Percentiles rank a stretch among this genome's conserved stretches.
phyloP scores from a whole-genome alignment of 1,284 basidiomycete species.

The Cutaneotrichosporon daszewskae region DNA sequence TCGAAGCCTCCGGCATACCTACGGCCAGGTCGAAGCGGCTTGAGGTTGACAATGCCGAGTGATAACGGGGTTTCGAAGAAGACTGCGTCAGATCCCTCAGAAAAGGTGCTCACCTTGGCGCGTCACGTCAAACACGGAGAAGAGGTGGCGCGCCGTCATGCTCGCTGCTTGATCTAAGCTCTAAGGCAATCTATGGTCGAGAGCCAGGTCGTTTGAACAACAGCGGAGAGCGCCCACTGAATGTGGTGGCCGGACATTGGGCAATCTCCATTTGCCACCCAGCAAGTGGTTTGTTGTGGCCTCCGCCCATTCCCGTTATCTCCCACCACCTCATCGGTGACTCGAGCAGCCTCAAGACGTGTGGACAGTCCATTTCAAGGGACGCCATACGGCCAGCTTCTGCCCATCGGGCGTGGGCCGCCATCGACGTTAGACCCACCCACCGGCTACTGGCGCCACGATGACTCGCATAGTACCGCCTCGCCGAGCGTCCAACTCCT shows the following conservation, averaged over 20 bases:
- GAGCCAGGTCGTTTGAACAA: not conserved
- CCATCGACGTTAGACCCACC: too few species aligned
- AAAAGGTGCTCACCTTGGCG: slow-evolving; percentile 52
- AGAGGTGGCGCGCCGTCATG: slow-evolving; percentile 47
- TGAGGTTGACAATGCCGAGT: slow-evolving; percentile 84
- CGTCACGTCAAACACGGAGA: slow-evolving; percentile 78
- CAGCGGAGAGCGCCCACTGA: too few species aligned
- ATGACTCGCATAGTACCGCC: too few species aligned
- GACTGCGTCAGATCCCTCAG: slow-evolving; percentile 36
- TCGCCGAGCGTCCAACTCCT: too few species aligned
- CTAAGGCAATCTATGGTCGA: not conserved
- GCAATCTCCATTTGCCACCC: not conserved
- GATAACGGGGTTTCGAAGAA: slow-evolving; percentile 68
- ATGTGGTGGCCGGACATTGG: not conserved
- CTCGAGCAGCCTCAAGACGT: too few species aligned
- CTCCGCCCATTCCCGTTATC: too few species aligned
- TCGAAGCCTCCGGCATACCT: slow-evolving; percentile 45
- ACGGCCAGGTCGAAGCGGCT: slow-evolving; percentile 89
- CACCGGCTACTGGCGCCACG: too few species aligned
- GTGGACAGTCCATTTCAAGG: too few species aligned
- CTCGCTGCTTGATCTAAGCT: not conserved
- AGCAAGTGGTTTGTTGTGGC: too few species aligned
- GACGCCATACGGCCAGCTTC: too few species aligned
- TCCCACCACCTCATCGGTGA: too few species aligned
- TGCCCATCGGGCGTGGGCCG: too few species aligned